Evolutionary conservation across 352 stramenopile genomes (phyloP).

Genomic region (Pythium aquatile): DNA sequence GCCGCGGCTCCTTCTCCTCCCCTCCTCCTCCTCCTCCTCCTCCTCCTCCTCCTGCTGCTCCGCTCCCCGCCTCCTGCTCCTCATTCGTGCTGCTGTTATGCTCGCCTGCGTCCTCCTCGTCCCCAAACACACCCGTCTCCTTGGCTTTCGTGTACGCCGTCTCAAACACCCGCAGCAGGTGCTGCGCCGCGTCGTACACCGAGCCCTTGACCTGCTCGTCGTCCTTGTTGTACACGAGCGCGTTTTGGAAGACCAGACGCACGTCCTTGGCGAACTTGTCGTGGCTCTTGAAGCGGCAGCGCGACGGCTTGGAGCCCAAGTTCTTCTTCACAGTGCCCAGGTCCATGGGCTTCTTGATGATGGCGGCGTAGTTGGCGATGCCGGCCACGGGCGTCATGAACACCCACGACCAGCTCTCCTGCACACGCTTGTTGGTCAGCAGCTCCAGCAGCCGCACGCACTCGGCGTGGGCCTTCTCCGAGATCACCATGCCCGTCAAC

Average conservation of each 20-base stretch:
- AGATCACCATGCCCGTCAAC: conserved; percentile 46
- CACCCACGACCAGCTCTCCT: conserved; percentile 86
- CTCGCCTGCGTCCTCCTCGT: conserved; percentile 25
- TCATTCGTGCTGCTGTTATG: conserved; percentile 27
- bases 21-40: conserved; percentile 17
- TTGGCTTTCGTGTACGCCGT: conserved; percentile 75
- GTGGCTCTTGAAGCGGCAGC: conserved; percentile 82
- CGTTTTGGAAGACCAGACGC: conserved; percentile 82
- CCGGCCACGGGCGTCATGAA: conserved; percentile 74
- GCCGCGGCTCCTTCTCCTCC: conserved; percentile 2
- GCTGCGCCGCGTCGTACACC: conserved; percentile 76
- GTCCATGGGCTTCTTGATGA: conserved; percentile 86
- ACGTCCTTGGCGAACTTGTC: conserved; percentile 84
- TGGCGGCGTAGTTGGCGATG: conserved; percentile 65
- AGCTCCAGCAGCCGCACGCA: conserved; percentile 79
- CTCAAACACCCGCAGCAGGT: conserved; percentile 80
- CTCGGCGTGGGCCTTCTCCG: conserved; percentile 66
- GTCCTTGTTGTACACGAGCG: conserved; percentile 75
- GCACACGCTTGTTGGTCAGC: conserved; percentile 75
- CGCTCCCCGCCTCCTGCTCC: conserved; percentile 30
- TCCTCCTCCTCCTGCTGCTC: conserved; percentile 5
- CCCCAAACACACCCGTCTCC: conserved; percentile 47
- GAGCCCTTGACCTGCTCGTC: conserved; percentile 75
- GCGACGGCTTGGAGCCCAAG: conserved; percentile 71
- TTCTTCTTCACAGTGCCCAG: conserved; percentile 76